Base-by-base conservation (phyloP, 371 early-diverging fungal genomes). In the Rhizopus microsporus region DNA sequence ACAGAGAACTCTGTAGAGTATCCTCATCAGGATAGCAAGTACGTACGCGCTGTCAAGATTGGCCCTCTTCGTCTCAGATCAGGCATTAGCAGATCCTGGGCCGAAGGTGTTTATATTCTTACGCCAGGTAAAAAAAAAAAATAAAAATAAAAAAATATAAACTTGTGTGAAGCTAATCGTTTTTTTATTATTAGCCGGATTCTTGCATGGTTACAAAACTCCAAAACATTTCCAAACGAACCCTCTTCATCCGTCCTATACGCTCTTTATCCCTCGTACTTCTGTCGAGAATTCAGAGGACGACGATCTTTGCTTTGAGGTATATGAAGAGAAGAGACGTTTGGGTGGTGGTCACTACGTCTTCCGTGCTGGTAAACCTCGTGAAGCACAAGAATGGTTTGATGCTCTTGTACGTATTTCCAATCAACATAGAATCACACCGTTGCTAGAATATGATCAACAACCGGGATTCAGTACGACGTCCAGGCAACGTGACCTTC, bases 171-270 rank as follows among this genome's bases (percentile, higher is more conserved):
- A 30, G 12, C 2, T 23, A 10, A 30, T 3, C n/a, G 53, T 37
- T 37, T 33, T 45, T 39, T 37, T 34, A 40, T 44, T 17, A 46
- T 8, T 49, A 78, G 77, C 68, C 58, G 80, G 80, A 1, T 80
- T 67, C 45, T 55, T 80, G 40, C 80, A 80, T 66, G 75, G 77
- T 5, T 80, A 71, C 56, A 75, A 71, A 48, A 63, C 69, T 5
- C 63, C 70, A 5, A 60, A 68, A 7, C 65, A 69, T 15, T 71
- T 71, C 44, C 68, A 75, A 44, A 56, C 58, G 3, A 63, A 70
- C n/a, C 72, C 74, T 10, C 17, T 64, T 32, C 40, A 48, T 35
- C 76, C 79, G 7, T 67, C 63, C 4, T 56, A 52, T 10, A 61
- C 69, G 5, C 59, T 75, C 15, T 78, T 74, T 56, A 32, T 78